Evolutionary conservation across 371 early-diverging fungal genomes (phyloP), one percentile per base, ranked within the genome.

Genomic region (Mucor indicus): DNA sequence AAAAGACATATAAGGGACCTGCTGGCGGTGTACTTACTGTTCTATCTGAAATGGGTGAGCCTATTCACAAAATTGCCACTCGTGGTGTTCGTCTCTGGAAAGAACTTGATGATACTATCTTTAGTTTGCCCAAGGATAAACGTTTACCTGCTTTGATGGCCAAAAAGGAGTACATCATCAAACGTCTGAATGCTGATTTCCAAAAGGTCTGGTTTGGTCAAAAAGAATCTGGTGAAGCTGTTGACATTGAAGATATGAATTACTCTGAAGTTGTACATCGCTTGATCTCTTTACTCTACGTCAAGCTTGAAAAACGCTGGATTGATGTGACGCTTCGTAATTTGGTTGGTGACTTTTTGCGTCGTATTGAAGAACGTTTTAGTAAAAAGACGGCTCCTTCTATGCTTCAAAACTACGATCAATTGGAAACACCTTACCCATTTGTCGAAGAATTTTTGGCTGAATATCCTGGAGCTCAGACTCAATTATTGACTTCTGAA

Each of bases 61-160:
- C 93, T 39, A 95, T 93, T 64, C 95, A 95, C 82, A 93, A 93
- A 79, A 81, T 95, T 43, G 93, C 95, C 38, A 95, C 90, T 44
- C 89, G 92, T 30, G 93, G 92, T 56, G 89, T 93, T 25, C 63
- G 76, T 62, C 75, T 95, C 60, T 93, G 93, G 93, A 88, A 90
- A 67, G 95, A 95, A 66, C 74, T 95, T 63, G 93, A 95, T 55
- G 92, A 93, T 47, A 85, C 83, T 22, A 83, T 95, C 58, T 87
- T 95, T 64, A 75, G 79, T 27, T 80, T 91, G 25, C 91, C 94
- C 31, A 81, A 84, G 59, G 91, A 92, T 39, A 93, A 93, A 80
- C 86, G 92, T 17, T 44, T 84, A 21, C 62, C 81, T 31, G 87
- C 76, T n/a, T 74, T 95, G 44, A 52, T 82, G 44, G 84, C 84